Percentiles rank a stretch among this genome's conserved stretches.
These are phyloP conservation scores for Ramularia collo-cygni DNA, from an alignment of 2,329 filamentous ascomycete genomes.

Conservation along the genomic window DNA sequence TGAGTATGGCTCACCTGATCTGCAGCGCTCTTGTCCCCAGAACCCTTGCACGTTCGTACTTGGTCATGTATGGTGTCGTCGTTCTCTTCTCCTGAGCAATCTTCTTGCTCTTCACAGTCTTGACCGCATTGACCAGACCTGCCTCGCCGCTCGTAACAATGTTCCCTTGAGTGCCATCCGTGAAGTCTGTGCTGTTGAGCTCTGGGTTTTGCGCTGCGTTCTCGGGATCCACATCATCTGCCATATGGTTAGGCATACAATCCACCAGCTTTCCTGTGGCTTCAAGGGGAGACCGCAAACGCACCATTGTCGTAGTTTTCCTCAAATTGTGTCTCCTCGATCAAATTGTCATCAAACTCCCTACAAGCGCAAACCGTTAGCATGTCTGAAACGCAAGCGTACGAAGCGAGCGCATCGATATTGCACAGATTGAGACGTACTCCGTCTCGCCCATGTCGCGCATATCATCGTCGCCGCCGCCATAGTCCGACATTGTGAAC, in stretches of 20 bases:
- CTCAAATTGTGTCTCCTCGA: slow-evolving; percentile 47
- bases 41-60: slow-evolving; percentile 93
- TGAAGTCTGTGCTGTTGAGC: slow-evolving; percentile 26
- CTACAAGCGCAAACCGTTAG: slow-evolving; percentile 11
- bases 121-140: slow-evolving; percentile 46
- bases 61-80: slow-evolving; percentile 98
- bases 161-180: slow-evolving; percentile 31
- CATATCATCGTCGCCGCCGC: slow-evolving; percentile 35
- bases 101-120: slow-evolving; percentile 66
- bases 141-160: slow-evolving; percentile 44
- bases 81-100: slow-evolving; percentile 80
- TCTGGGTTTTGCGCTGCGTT: slow-evolving; percentile 6
- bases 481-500: slow-evolving; percentile 41
- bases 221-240: slow-evolving; percentile 3
- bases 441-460: slow-evolving; percentile 29
- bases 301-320: slow-evolving; percentile 44
- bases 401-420: neutral
- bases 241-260: neutral
- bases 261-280: too few species aligned
- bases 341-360: slow-evolving; percentile 32
- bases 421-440: slow-evolving; percentile 15
- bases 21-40: slow-evolving; percentile 88
- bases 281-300: neutral
- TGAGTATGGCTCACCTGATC: slow-evolving; percentile 61
- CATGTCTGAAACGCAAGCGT: neutral